Percentiles rank a stretch among this genome's conserved stretches.
Evolutionary conservation across 2,329 filamentous ascomycete species (phyloP).

Genomic region (Hypoxylon sp.): DNA sequence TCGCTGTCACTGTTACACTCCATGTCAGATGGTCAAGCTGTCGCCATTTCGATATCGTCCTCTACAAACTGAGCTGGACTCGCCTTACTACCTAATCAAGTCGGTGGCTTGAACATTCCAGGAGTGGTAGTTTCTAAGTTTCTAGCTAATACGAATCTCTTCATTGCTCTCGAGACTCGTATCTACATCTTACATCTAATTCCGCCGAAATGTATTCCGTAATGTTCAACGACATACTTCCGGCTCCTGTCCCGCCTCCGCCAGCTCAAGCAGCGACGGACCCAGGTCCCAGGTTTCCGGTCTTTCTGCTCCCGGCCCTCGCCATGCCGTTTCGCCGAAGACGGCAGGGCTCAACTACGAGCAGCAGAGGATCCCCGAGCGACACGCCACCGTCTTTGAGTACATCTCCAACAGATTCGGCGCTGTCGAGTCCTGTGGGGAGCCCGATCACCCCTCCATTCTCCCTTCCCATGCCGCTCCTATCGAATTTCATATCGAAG

Average conservation of each 20-base stretch:
- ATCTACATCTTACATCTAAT: neutral
- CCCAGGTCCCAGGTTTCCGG: slow-evolving; percentile 58
- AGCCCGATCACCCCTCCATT: slow-evolving; percentile 44
- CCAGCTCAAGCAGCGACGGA: slow-evolving; percentile 21
- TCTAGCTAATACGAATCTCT: neutral
- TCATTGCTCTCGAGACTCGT: slow-evolving; percentile 1
- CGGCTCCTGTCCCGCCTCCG: slow-evolving; percentile 30
- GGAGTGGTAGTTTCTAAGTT: neutral
- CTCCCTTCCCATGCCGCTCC: slow-evolving; percentile 43
- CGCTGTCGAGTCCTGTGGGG: slow-evolving; percentile 44
- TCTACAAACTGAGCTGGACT: slow-evolving; percentile 23
- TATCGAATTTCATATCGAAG: slow-evolving; percentile 35
- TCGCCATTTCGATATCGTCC: slow-evolving; percentile 2
- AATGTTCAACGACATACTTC: slow-evolving; percentile 44
- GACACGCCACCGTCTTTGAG: slow-evolving; percentile 51
- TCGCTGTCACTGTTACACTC: slow-evolving; percentile 8
- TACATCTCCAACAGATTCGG: slow-evolving; percentile 53
- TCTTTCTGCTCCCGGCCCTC: slow-evolving; percentile 65
- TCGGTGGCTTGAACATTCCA: slow-evolving; percentile 5
- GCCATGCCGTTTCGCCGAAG: slow-evolving; percentile 61
- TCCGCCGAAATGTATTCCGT: slow-evolving; percentile 44
- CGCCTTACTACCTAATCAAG: slow-evolving; percentile 11
- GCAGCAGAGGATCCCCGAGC: slow-evolving; percentile 42
- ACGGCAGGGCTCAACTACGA: slow-evolving; percentile 50
- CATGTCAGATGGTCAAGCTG: slow-evolving; percentile 4